phyloP scores from a whole-genome alignment of 1,284 basidiomycete genomes.

The Boletus mariae region DNA sequence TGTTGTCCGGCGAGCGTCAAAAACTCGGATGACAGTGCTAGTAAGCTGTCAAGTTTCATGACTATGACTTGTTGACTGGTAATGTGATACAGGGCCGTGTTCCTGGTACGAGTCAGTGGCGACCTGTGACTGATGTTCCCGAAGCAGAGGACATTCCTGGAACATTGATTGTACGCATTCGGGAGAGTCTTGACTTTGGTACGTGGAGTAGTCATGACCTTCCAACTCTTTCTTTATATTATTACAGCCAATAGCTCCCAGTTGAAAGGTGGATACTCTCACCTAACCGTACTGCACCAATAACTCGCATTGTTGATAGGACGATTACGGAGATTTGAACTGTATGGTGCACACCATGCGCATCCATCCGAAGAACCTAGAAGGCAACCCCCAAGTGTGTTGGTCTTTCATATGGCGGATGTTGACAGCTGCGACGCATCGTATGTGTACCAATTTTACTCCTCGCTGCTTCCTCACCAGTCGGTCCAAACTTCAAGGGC shows the following conservation, averaged over 20 bases:
- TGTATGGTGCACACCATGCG: constrained; percentile 71
- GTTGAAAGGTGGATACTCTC: constrained; percentile 48
- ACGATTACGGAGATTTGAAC: constrained; percentile 74
- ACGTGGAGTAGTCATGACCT: constrained; percentile 9
- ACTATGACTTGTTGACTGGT: background rate
- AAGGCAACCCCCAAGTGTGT: constrained; percentile 67
- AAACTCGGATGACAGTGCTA: constrained; percentile 68
- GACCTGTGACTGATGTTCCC: constrained; percentile 59
- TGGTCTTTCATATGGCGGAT: constrained; percentile 89
- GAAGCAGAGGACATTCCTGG: constrained; percentile 67
- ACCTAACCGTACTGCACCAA: constrained; percentile 15
- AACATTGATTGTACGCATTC: constrained; percentile 64
- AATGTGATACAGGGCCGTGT: constrained; percentile 48
- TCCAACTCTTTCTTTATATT: background rate
- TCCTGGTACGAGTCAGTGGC: constrained; percentile 65
- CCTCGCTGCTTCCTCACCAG: background rate
- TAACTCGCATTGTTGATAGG: constrained; percentile 38
- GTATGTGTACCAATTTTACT: constrained; percentile 42
- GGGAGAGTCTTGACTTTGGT: constrained; percentile 73
- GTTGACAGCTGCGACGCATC: constrained; percentile 83
- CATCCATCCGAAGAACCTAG: constrained; percentile 87
- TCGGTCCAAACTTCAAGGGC: constrained; percentile 47
- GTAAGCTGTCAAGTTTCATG: constrained; percentile 27
- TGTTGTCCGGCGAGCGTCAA: constrained; percentile 84
- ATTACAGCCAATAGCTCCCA: constrained; percentile 81